Conservation (phyloP, 2,329 filamentous ascomycete species). For the Grosmannia serpens region DNA sequence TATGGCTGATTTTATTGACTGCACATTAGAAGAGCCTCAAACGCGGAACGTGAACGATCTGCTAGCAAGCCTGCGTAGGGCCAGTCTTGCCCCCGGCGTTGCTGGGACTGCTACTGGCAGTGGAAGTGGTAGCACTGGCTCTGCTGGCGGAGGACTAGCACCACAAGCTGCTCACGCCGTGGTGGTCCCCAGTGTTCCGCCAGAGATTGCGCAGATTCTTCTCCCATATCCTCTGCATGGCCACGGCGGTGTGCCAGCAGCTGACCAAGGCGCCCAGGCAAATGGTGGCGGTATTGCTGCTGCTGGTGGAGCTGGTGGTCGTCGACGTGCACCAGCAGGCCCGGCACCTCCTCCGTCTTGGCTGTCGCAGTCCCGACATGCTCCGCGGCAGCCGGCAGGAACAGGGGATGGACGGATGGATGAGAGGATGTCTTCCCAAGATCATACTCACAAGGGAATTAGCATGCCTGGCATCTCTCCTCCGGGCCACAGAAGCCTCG, state of each 20-base stretch:
- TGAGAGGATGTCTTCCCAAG: background rate
- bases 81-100: slow-evolving; percentile 19
- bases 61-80: slow-evolving; percentile 43
- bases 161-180: slow-evolving; percentile 7
- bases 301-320: slow-evolving; percentile 41
- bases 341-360: slow-evolving; percentile 50
- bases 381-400: slow-evolving; percentile 10
- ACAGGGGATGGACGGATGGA: too few relatives aligned
- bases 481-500: slow-evolving; percentile 35
- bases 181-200: slow-evolving; percentile 42
- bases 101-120: background rate
- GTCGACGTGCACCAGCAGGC: slow-evolving; percentile 41
- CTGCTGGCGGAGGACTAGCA: background rate
- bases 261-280: background rate
- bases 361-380: slow-evolving; percentile 26
- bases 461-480: slow-evolving; percentile 31
- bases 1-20: background rate
- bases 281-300: background rate
- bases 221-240: background rate
- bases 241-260: background rate
- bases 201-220: slow-evolving; percentile 45
- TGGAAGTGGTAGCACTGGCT: background rate
- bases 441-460: background rate
- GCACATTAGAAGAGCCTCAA: slow-evolving; percentile 9
- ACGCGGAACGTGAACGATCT: slow-evolving; percentile 45